These are phyloP conservation scores for Jaltomata sinuosa DNA, from an alignment of 257 asterid genomes.

Conservation along the genomic window DNA sequence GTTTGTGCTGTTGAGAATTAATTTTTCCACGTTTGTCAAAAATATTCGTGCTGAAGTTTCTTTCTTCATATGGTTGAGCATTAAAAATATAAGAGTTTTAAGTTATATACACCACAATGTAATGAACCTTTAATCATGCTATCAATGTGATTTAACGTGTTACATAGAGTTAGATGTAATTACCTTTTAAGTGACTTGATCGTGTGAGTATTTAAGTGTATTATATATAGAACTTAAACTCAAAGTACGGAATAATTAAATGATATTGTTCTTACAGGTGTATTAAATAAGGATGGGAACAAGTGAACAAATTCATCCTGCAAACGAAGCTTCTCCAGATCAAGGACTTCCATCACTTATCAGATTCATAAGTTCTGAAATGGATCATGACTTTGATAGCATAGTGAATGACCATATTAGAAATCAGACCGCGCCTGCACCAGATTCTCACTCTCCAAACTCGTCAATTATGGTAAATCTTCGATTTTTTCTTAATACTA, in stretches of 20 bases:
- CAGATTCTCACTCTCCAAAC: not conserved
- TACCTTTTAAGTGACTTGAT: not conserved
- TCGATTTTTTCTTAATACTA: not conserved
- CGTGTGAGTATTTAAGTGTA: not conserved
- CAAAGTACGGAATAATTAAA: not conserved
- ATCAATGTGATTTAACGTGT: not conserved
- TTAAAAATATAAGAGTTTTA: not conserved
- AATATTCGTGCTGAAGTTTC: not conserved
- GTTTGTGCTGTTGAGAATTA: not conserved
- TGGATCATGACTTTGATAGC: slow-evolving; percentile 49
- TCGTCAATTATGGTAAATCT: slow-evolving; percentile 17
- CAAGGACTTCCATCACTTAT: slow-evolving; percentile 41
- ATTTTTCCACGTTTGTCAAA: not conserved
- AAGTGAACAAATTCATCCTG: not conserved
- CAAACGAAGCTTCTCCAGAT: slow-evolving; percentile 3
- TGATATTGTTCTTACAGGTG: not conserved
- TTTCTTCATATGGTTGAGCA: not conserved
- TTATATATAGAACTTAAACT: not conserved
- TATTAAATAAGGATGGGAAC: slow-evolving; percentile 18
- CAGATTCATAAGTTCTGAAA: slow-evolving; percentile 30
- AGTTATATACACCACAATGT: not conserved
- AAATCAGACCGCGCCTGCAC: not conserved
- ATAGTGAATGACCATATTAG: slow-evolving; percentile 1
- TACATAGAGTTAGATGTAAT: not conserved
- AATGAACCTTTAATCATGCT: not conserved